Base-by-base conservation (phyloP, 805 yeast genomes). In the Yamadazyma olivae region DNA sequence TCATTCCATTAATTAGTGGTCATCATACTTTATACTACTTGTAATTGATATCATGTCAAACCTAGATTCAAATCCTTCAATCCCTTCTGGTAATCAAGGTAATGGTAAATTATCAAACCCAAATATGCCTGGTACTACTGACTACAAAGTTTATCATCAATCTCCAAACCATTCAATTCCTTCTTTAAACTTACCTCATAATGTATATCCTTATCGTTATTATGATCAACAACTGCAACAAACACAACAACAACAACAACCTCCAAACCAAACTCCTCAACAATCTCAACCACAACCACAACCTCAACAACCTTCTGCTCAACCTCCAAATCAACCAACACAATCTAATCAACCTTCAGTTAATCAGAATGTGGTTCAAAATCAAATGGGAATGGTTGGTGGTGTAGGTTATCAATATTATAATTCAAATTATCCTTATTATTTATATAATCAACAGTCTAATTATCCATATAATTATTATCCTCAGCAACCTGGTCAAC, bases 401-500 rank as follows among this genome's bases (percentile, higher is more conserved):
- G 28, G 15, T 15, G 28, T 7, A 6, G 30, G 39, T 18, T 39
- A 44, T 20, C 44, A 39, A 14, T 44, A 41, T 22, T 41, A 44
- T 25, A 41, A 41, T 26, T 26, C 29, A 5, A 36, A 39, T 14
- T 44, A 44, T 25, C 44, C 46, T 12, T 42, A 44, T 27, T 44
- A 41, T 24, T 31, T 41, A 35, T 43, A 43, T 24, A 43, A 44
- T 23, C 48, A 44, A 25, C 43, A 43, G n/a, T 19, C 18, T 12
- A 35, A 35, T 19, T 41, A 44, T 27, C 48, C 48, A 9, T 44
- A 44, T 17, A 36, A 37, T 19, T 41, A 44, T 22, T 41, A 39
- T 17, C 36, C 33, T 5, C 24, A 19, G 18, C 36, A 27, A 19
- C 25, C 30, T 12, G 30, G 30, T 3, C 36, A 18, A 33, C 24